Base-by-base conservation (phyloP, 176 grass and related monocot species). In the Lolium multiflorum region DNA sequence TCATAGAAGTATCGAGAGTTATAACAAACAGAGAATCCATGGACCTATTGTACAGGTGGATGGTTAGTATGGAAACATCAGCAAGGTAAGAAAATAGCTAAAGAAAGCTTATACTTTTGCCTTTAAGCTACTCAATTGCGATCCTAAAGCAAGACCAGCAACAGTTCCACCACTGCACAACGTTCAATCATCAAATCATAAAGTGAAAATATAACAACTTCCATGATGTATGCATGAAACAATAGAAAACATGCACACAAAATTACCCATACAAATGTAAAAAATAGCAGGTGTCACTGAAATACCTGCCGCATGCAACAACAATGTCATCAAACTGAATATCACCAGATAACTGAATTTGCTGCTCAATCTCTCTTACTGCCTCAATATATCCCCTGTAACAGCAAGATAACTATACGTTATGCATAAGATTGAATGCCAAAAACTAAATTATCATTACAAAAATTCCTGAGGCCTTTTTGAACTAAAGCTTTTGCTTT, bases 321-420 rank as follows among this genome's bases (percentile, higher is more conserved):
- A 87, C 91, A 74, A 97, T 95, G 75, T 95, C 91, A 82, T 97
- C 92, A 89, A 97, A 97, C 48, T 91, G 88, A 68, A 81, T 31
- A 73, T 85, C 78, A 2, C 87, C 71, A 14, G 73, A 91, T 68
- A 43, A 63, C 51, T 89, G 81, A 88, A 90, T 65, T 82, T 97
- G 95, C 24, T 91, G 87, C 75, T 97, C 95, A 11, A 97, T 86
- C 84, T 97, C 95, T 65, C 82, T 91, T 88, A 91, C 90, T 49
- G 95, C 92, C 74, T 97, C 92, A 90, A 95, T 95, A 47, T 97
- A 97, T 60, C 95, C 95, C 95, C 95, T 97, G 58, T 70, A 90
- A 75, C 21, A 88, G 79, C 61, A 88, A 81, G 44, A 47, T 11
- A 76, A 0, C 22, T 44, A 71, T 7, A 59, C 1, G 24, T 58